phyloP scores from a whole-genome alignment of 805 yeast genomes.

The Hyphopichia homilentoma region DNA sequence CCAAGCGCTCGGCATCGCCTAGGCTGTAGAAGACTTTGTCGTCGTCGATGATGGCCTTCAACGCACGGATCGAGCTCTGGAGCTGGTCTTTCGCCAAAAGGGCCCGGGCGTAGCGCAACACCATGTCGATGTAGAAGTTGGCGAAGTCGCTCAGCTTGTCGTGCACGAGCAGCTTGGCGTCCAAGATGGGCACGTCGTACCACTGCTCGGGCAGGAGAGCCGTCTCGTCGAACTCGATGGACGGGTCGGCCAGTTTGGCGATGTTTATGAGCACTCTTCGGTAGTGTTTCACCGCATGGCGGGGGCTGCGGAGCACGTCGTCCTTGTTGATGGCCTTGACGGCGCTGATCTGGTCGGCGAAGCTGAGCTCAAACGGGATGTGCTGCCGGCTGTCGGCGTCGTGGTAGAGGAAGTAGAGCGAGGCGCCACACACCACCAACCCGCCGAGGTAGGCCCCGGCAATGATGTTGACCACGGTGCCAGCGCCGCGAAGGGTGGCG shows the following conservation, averaged over 20 bases:
- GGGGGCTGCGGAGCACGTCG: conserved; percentile 38
- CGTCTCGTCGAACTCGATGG: conserved; percentile 22
- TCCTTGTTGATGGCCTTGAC: conserved; percentile 43
- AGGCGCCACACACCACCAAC: conserved; percentile 33
- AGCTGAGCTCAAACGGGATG: conserved; percentile 36
- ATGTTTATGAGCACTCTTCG: conserved; percentile 32
- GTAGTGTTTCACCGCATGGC: conserved; percentile 42
- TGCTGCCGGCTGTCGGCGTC: conserved; percentile 38
- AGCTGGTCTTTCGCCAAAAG: conserved; percentile 38
- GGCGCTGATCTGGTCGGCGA: conserved; percentile 29
- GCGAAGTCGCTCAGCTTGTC: conserved; percentile 29
- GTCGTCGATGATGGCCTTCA: conserved; percentile 27
- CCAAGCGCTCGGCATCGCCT: conserved; percentile 39
- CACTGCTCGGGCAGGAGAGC: conserved; percentile 13
- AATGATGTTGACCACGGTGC: conserved; percentile 30
- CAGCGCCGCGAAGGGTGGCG: conserved; percentile 23
- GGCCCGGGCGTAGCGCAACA: conserved; percentile 37
- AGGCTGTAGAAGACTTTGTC: conserved; percentile 33
- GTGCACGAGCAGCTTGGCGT: conserved; percentile 24
- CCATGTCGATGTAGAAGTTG: conserved; percentile 41
- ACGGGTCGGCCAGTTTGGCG: conserved; percentile 23
- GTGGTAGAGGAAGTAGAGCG: conserved; percentile 33
- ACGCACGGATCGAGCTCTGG: conserved; percentile 23
- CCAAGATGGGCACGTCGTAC: conserved; percentile 33
- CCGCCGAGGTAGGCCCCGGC: conserved; percentile 44